A percentile compares a stretch with the other conserved stretches of the same genome.
phyloP scores from a whole-genome alignment of 495 filamentous ascomycete genomes.

The Polyplosphaeria fusca region DNA sequence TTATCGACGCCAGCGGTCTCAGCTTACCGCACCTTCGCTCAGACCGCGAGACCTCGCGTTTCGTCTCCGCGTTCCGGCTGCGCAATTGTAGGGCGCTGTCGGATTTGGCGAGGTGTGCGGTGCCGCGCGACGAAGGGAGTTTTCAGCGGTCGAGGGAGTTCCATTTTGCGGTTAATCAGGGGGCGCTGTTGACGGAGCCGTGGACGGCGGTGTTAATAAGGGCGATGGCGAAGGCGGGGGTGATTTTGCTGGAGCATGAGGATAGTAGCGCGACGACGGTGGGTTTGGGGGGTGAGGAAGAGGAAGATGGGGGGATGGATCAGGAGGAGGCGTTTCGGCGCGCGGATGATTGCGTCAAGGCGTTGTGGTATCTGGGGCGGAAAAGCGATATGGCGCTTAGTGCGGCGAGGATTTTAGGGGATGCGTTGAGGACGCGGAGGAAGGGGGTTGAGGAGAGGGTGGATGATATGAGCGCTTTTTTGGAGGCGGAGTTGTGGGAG shows the following conservation, averaged over 20 bases:
- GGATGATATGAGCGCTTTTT: slow-evolving; percentile 17
- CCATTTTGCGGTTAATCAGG: slow-evolving; percentile 42
- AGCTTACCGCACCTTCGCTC: slow-evolving; percentile 34
- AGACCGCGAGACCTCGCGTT: slow-evolving; percentile 32
- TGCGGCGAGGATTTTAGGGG: slow-evolving; percentile 24
- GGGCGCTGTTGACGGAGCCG: slow-evolving; percentile 47
- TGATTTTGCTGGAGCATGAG: slow-evolving; percentile 35
- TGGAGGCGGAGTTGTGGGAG: slow-evolving; percentile 22
- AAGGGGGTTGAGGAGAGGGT: slow-evolving; percentile 5
- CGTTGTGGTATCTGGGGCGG: slow-evolving; percentile 45
- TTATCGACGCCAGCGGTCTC: slow-evolving; percentile 39
- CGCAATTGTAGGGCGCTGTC: slow-evolving; percentile 41
- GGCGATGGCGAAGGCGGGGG: slow-evolving; percentile 45
- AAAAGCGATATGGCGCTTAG: slow-evolving; percentile 48
- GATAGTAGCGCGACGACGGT: neutral
- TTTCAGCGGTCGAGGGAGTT: slow-evolving; percentile 29
- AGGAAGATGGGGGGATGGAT: slow-evolving; percentile 18
- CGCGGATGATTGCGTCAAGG: slow-evolving; percentile 39
- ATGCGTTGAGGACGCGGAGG: slow-evolving; percentile 13
- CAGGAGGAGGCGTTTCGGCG: slow-evolving; percentile 32
- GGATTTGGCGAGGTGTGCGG: slow-evolving; percentile 42
- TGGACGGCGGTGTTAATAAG: slow-evolving; percentile 49
- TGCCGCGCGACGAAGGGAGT: slow-evolving; percentile 22
- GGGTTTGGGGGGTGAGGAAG: slow-evolving; percentile 1
- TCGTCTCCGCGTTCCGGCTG: slow-evolving; percentile 38